Evolutionary conservation across 768 basidiomycete species (phyloP).

Genomic region (Daedaleopsis sinensis): DNA sequence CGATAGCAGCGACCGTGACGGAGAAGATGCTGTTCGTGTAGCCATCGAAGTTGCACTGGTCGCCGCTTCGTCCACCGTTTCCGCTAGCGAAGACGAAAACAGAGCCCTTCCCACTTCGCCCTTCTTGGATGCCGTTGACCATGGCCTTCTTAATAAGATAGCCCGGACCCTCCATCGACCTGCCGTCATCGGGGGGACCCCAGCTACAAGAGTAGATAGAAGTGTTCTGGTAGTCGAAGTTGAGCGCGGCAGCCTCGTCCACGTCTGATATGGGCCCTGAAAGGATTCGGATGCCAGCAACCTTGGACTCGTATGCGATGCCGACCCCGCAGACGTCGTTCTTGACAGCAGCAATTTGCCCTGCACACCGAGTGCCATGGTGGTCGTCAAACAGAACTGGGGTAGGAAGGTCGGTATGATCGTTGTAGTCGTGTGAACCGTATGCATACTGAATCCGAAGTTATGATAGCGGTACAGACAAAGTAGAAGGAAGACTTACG

Average conservation of each 20-base stretch:
- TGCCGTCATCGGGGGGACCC: conserved; percentile 96
- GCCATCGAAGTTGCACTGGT: conserved; percentile 99
- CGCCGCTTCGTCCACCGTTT: conserved; percentile 87
- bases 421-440: conserved; percentile 96
- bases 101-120: conserved; percentile 87
- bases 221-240: conserved; percentile 90
- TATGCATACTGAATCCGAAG: conserved; percentile 64
- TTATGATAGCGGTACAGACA: neutral
- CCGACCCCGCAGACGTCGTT: conserved; percentile 95
- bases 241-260: conserved; percentile 94
- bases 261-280: conserved; percentile 93
- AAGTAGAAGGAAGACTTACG: conserved; percentile 51
- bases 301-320: conserved; percentile 87
- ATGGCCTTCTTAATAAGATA: conserved; percentile 93
- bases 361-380: conserved; percentile 97
- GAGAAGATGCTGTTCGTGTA: conserved; percentile 98
- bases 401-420: conserved; percentile 84
- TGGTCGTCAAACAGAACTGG: conserved; percentile 90
- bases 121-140: conserved; percentile 90
- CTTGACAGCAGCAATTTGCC: conserved; percentile 91
- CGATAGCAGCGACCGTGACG: conserved; percentile 94
- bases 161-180: conserved; percentile 91
- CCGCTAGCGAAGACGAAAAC: conserved; percentile 98
- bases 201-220: conserved; percentile 96
- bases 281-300: conserved; percentile 94